Evolutionary conservation across 176 grass and related monocot species (phyloP).

Genomic region (Cymbopogon citratus): DNA sequence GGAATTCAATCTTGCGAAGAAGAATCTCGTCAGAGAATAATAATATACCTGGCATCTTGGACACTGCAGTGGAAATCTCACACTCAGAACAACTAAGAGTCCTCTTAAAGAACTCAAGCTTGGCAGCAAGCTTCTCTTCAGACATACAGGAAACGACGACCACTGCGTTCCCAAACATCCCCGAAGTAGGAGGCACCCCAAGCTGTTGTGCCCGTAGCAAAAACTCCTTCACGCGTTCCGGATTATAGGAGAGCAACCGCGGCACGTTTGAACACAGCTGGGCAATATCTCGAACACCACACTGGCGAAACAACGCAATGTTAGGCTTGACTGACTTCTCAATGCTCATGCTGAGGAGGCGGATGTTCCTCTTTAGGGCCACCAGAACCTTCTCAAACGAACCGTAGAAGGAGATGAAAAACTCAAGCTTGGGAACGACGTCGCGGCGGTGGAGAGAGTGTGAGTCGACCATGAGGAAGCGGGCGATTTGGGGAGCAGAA

Average conservation of each 20-base stretch:
- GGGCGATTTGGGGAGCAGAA: not conserved
- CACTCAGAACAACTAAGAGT: not conserved
- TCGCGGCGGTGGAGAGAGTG: not conserved
- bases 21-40: not conserved
- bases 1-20: not conserved
- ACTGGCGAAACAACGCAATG: not conserved
- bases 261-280: not conserved
- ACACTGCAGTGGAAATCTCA: not conserved
- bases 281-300: constrained; percentile 23
- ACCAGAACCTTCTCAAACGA: constrained; percentile 4
- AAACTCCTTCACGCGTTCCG: not conserved
- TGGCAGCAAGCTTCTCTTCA: not conserved
- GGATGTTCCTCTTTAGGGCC: not conserved
- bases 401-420: not conserved
- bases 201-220: constrained; percentile 7
- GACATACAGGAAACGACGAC: not conserved
- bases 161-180: constrained; percentile 1
- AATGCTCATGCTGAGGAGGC: no score
- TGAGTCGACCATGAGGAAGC: not conserved
- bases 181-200: constrained; percentile 14
- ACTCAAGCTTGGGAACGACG: not conserved
- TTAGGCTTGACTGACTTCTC: no score
- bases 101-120: not conserved
- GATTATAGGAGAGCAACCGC: not conserved
- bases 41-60: not conserved